Base-by-base conservation (phyloP, 148 eudicot genomes). In the Polygonum aviculare region DNA sequence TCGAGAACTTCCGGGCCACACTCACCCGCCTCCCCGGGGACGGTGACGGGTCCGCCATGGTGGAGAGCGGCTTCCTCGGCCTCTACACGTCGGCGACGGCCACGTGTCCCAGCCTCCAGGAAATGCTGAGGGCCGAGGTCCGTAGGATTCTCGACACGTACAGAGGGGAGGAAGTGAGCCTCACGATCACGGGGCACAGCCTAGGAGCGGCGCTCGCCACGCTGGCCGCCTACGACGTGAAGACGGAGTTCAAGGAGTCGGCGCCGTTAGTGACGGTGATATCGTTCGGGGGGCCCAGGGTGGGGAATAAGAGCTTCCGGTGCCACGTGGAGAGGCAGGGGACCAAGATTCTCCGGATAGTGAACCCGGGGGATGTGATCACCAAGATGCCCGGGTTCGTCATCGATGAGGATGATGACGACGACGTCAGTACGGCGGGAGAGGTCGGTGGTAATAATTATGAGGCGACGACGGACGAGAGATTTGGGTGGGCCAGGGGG, bases 221-320 rank as follows among this genome's bases (percentile, higher is more conserved):
- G 1, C 82, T 94, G 7, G 86, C 90, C 0, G 98, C 98, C n/a
- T 79, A 90, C 51, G 97, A 92, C 74, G 86, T 92, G 57, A 89
- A 88, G 45, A 75, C 86, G 38, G 82, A 81, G 16, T 86, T 88
- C 74, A 39, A 74, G n/a, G 59, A 33, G 2, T 74, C 87, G 76
- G 91, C 85, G n/a, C 77, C 54, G 39, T 6, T 79, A 0, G 90
- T 95, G 19, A 86, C 97, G 1, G 97, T 95, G 5, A 73, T 95
- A 12, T 95, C 98, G 1, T 95, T 92, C 52, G 96, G 91, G 0
- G 98, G 97, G 7, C 98, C 98, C 0, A 81, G 98, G 2, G 98
- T 90, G 1, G 97, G 97, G 0, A 90, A 95, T 80, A 69, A 72
- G 15, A 83, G 89, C 75, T 95, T 95, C 83, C 71, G 90, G 35